Conservation (phyloP, 1,139 yeast species). For the Chernovozyma aurita region DNA sequence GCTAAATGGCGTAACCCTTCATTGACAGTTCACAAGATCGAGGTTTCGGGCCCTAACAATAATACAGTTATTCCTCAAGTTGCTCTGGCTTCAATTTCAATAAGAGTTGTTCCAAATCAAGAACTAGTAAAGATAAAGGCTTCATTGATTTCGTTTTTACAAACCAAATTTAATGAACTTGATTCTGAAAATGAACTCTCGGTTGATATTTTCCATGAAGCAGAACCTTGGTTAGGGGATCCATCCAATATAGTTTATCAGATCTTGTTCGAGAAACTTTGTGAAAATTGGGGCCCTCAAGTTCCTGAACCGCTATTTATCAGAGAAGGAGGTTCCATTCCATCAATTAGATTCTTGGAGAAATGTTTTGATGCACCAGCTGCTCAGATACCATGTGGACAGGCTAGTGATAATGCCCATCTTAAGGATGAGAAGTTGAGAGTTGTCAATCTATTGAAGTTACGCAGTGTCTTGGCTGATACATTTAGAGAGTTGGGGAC, state of each 20-base stretch:
- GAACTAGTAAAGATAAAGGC: slow-evolving; percentile 54
- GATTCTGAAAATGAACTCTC: slow-evolving; percentile 57
- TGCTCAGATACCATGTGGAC: slow-evolving; percentile 96
- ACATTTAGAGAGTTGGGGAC: slow-evolving; percentile 42
- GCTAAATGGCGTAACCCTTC: slow-evolving; percentile 94
- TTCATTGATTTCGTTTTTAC: slow-evolving; percentile 44
- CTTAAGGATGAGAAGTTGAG: slow-evolving; percentile 81
- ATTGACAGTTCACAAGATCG: slow-evolving; percentile 79
- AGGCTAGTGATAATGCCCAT: slow-evolving; percentile 92
- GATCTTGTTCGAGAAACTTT: slow-evolving; percentile 55
- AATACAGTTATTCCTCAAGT: slow-evolving; percentile 84
- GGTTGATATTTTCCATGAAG: slow-evolving; percentile 68
- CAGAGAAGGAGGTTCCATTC: slow-evolving; percentile 96
- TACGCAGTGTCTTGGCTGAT: slow-evolving; percentile 60
- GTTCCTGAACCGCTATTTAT: slow-evolving; percentile 70
- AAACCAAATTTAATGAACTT: slow-evolving; percentile 28
- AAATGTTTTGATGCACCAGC: slow-evolving; percentile 82
- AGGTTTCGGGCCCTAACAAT: slow-evolving; percentile 87
- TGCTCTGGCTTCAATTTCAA: slow-evolving; percentile 72
- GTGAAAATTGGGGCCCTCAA: slow-evolving; percentile 57
- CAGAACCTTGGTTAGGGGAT: slow-evolving; percentile 96
- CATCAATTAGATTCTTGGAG: slow-evolving; percentile 81
- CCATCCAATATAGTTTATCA: slow-evolving; percentile 69
- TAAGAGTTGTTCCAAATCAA: slow-evolving; percentile 89
- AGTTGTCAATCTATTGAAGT: slow-evolving; percentile 69